These are phyloP conservation scores for Boletus reticuloceps DNA, from an alignment of 768 basidiomycete species.

Conservation along the genomic window DNA sequence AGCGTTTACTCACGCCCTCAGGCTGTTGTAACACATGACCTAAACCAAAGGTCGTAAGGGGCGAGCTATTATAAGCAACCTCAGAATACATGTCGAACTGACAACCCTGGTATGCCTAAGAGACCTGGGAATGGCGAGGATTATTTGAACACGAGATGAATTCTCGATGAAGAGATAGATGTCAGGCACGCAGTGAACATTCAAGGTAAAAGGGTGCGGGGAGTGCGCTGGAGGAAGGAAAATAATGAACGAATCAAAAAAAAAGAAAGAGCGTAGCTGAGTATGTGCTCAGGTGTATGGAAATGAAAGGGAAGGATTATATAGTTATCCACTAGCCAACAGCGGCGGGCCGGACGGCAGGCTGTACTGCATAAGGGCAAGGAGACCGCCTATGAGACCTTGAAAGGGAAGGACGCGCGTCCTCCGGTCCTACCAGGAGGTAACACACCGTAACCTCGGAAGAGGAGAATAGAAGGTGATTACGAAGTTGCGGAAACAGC, in stretches of 20 bases:
- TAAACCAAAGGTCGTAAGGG: not conserved
- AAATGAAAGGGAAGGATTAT: not conserved
- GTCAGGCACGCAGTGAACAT: not conserved
- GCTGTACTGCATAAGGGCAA: not conserved
- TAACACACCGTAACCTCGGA: not conserved
- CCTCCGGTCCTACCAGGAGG: not conserved
- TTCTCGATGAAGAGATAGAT: not conserved
- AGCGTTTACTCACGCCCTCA: constrained; percentile 6
- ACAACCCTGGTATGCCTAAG: not conserved
- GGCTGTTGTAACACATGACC: not conserved
- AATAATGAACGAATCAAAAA: not conserved
- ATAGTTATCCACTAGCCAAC: not conserved
- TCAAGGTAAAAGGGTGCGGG: not conserved
- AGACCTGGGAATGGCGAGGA: not conserved
- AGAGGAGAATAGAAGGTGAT: not conserved
- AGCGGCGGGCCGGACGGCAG: not conserved
- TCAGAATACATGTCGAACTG: not conserved
- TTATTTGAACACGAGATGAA: too few species aligned
- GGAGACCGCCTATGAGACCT: not conserved
- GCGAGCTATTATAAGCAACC: not conserved
- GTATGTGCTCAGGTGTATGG: not conserved
- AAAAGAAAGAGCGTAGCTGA: not conserved
- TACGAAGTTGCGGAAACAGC: not conserved
- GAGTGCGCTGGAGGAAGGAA: not conserved
- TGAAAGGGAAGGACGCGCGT: not conserved